phyloP scores from a whole-genome alignment of 2,329 filamentous ascomycete genomes.

The Neofusicoccum kwambonambiense region DNA sequence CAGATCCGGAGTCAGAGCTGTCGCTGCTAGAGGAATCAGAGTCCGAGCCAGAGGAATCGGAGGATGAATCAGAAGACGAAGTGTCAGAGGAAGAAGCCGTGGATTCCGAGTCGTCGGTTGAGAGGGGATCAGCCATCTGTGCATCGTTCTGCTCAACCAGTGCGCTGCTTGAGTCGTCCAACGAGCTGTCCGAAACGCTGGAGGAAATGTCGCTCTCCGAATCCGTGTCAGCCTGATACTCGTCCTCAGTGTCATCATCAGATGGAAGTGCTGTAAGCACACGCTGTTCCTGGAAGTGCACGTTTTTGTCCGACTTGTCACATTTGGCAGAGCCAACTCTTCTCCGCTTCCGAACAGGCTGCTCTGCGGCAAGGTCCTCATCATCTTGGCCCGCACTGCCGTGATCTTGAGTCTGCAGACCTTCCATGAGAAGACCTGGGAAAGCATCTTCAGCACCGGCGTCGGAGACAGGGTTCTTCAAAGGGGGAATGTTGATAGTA shows the following conservation, averaged over 20 bases:
- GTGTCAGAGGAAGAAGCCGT: slow-evolving; percentile 36
- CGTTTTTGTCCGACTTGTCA: slow-evolving; percentile 22
- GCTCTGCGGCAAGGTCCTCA: slow-evolving; percentile 33
- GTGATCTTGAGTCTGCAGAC: not conserved
- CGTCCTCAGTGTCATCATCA: slow-evolving; percentile 18
- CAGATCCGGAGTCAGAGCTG: slow-evolving; percentile 46
- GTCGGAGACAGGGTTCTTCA: slow-evolving; percentile 57
- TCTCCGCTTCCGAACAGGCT: slow-evolving; percentile 20
- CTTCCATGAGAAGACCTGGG: not conserved
- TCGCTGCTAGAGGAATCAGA: slow-evolving; percentile 21
- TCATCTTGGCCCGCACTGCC: slow-evolving; percentile 7
- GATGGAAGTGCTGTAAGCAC: slow-evolving; percentile 2
- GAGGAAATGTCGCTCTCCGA: not conserved
- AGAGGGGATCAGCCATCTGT: not conserved
- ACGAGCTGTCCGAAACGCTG: not conserved
- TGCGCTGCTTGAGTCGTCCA: not conserved
- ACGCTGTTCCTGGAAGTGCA: slow-evolving; percentile 17
- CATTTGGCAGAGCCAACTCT: slow-evolving; percentile 5
- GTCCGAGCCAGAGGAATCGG: not conserved
- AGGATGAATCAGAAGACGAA: slow-evolving; percentile 44
- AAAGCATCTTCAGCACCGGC: slow-evolving; percentile 32
- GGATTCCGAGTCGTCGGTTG: slow-evolving; percentile 23
- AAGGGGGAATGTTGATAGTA: slow-evolving; percentile 67
- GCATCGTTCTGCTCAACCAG: not conserved
- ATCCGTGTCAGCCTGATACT: slow-evolving; percentile 20